Base-by-base conservation (phyloP, 108 stramenopile genomes). In the Chaetoceros tenuissimus region DNA sequence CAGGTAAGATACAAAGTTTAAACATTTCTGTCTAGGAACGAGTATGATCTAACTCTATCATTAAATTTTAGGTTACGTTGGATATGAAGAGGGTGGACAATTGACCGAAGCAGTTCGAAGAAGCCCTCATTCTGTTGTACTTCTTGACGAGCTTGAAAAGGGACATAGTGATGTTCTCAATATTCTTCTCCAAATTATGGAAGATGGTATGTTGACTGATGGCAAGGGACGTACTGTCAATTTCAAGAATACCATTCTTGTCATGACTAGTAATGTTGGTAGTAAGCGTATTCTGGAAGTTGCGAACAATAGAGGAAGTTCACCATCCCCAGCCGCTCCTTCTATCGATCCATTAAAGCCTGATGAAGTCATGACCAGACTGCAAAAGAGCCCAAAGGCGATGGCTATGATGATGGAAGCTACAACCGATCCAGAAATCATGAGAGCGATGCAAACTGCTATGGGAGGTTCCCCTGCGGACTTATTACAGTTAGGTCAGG, bases 201-300 rank as follows among this genome's bases (percentile, higher is more conserved):
- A 99, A 61, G 98, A 99, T 77, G 98, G 98, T 19, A 77, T 91
- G 22, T 66, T 99, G 22, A 99, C 98, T 0, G 98, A 99, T 78
- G 94, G 94, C n/a, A 87, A 99, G 77, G 98, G 98, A 7, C 74
- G 94, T 43, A 84, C 93, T 17, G 92, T 99, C 2, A 87, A 79
- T 63, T 98, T 98, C 65, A 85, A 92, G 62, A 95, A 97, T 66
- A 72, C 77, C 23, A 94, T 99, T 57, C 66, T 99, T 46, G 88
- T 99, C 67, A 91, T 99, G 85, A 99, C 98, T 21, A 84, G 83
- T 7, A 99, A 99, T 64, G 80, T 96, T 24, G 96, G 96, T 24
- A 92, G 92, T 45, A 62, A 75, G 43, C 64, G 73, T 51, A 95
- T 99, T 53, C 51, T 96, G 31, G 90, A 91, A 26, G 25, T 81